Evolutionary conservation across 176 grass and related monocot genomes (phyloP).

Genomic region (Triticum timopheevii): DNA sequence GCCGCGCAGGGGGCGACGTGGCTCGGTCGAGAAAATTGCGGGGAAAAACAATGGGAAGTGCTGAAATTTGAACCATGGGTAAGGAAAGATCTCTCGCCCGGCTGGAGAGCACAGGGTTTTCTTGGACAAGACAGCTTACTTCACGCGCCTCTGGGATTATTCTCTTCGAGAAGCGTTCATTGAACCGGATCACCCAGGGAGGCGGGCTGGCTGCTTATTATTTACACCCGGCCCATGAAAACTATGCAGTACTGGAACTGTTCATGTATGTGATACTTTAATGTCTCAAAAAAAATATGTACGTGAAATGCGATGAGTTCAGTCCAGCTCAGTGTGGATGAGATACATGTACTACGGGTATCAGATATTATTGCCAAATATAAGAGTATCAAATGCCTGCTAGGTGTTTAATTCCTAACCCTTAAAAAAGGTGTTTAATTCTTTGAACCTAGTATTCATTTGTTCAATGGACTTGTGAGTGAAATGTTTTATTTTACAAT

Average conservation of each 20-base stretch:
- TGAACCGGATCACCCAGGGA: not conserved
- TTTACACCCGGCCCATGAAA: not conserved
- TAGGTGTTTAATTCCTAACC: not conserved
- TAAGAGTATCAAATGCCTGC: not conserved
- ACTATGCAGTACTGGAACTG: not conserved
- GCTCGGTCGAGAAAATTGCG: not conserved
- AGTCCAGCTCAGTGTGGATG: not conserved
- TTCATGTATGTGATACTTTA: not conserved
- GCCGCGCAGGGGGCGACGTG: constrained; percentile 14
- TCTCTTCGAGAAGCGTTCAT: not conserved
- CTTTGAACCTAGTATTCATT: not conserved
- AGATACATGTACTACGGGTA: not conserved
- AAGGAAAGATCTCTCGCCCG: not conserved
- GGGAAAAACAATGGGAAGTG: not conserved
- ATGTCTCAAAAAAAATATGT: too few species aligned
- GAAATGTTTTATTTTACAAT: too few species aligned
- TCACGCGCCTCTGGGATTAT: not conserved
- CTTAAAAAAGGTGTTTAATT: not conserved
- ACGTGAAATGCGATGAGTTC: not conserved
- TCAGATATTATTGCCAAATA: not conserved
- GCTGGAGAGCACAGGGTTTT: not conserved
- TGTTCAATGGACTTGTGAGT: not conserved
- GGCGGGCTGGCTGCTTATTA: not conserved
- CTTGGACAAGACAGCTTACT: not conserved
- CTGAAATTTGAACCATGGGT: not conserved